Percentiles rank a stretch among this genome's conserved stretches.
These are phyloP conservation scores for Diutina scorzettiae DNA, from an alignment of 1,139 yeast species.

Conservation along the genomic window DNA sequence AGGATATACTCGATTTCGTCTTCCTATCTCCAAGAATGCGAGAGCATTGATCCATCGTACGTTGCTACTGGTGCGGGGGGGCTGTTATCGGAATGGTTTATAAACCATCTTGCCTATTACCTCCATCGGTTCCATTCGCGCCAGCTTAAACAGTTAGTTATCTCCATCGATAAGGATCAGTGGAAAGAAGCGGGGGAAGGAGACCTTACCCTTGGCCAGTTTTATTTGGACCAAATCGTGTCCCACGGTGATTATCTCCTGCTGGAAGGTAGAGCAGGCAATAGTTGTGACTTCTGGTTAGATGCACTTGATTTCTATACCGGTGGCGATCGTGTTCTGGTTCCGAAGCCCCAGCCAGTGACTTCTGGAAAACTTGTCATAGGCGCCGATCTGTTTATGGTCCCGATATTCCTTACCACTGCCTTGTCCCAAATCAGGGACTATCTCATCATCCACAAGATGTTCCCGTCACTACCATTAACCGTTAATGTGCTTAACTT, in stretches of 20 bases:
- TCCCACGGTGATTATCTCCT: constrained; percentile 37
- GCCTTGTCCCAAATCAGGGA: constrained; percentile 30
- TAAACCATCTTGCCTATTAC: constrained; percentile 55
- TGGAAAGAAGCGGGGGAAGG: constrained; percentile 55
- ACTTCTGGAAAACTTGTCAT: constrained; percentile 24
- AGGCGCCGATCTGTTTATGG: constrained; percentile 25
- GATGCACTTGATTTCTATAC: constrained; percentile 18
- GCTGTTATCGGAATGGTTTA: constrained; percentile 51
- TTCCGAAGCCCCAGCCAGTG: neutral
- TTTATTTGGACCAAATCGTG: constrained; percentile 40
- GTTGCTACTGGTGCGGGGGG: constrained; percentile 38
- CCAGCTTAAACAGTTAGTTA: constrained; percentile 31
- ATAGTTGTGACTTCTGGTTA: constrained; percentile 36
- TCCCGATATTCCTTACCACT: constrained; percentile 29
- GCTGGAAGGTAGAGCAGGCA: constrained; percentile 15
- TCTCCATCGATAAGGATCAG: constrained; percentile 49
- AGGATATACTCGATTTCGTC: constrained; percentile 56
- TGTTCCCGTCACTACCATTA: constrained; percentile 26
- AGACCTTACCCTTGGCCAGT: constrained; percentile 29
- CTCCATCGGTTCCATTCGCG: constrained; percentile 45
- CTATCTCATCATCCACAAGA: constrained; percentile 36
- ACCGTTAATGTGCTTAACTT: constrained; percentile 37
- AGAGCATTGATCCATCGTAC: constrained; percentile 65
- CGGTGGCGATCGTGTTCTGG: constrained; percentile 6
- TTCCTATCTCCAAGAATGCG: constrained; percentile 73